Conservation (phyloP, 208 protist species). For the Leishmania aethiopica region DNA sequence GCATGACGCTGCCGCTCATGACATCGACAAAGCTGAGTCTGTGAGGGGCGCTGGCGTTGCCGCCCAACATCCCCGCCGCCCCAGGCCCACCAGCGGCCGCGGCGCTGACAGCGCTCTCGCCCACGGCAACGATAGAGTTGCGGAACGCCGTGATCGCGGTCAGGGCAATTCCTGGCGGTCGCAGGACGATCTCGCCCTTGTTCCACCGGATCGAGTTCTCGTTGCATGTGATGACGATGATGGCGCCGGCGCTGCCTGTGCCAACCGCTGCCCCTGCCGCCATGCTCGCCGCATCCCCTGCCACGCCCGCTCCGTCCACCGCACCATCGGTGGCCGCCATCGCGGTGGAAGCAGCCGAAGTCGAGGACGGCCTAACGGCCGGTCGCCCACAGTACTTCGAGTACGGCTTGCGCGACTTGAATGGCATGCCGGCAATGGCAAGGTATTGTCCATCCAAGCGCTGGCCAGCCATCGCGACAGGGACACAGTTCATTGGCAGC, state of each 20-base stretch:
- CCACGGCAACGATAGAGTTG: constrained; percentile 53
- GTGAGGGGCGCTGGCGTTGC: constrained; percentile 7
- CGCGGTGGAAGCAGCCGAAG: background rate
- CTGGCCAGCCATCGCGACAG: constrained; percentile 58
- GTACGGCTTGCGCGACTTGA: constrained; percentile 31
- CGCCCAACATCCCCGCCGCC: background rate
- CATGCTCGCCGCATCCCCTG: background rate
- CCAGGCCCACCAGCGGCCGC: background rate
- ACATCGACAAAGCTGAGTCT: constrained; percentile 35
- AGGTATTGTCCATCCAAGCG: constrained; percentile 61
- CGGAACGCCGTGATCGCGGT: constrained; percentile 74
- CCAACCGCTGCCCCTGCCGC: background rate
- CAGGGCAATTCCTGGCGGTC: constrained; percentile 45
- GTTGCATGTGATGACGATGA: constrained; percentile 61
- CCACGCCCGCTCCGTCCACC: background rate
- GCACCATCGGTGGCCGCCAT: constrained; percentile 11
- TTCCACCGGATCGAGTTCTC: constrained; percentile 65
- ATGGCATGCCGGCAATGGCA: constrained; percentile 58
- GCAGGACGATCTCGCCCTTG: constrained; percentile 53
- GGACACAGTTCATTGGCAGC: constrained; percentile 56
- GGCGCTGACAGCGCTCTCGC: constrained; percentile 43
- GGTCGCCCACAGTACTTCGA: constrained; percentile 11
- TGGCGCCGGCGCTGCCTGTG: constrained; percentile 21
- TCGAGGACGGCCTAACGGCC: background rate
- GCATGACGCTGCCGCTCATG: constrained; percentile 41